These are phyloP conservation scores for Daldinia childiae DNA, from an alignment of 495 filamentous ascomycete species.

Conservation along the genomic window DNA sequence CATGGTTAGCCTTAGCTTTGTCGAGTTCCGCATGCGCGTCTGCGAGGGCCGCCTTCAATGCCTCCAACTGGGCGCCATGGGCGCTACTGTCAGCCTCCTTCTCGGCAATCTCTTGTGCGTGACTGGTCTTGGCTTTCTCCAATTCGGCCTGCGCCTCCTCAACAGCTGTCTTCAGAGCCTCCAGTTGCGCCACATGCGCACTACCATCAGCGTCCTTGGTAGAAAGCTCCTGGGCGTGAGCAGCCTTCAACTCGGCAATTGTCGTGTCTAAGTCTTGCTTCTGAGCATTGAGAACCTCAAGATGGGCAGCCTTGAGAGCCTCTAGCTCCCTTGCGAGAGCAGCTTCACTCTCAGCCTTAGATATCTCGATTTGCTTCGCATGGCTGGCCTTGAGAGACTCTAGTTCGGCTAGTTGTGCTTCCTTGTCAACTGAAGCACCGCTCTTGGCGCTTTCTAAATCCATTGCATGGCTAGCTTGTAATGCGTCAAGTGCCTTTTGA, in stretches of 20 bases:
- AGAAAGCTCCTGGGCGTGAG: slow-evolving; percentile 49
- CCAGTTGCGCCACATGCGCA: slow-evolving; percentile 43
- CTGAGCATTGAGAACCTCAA: slow-evolving; percentile 47
- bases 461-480: slow-evolving; percentile 57
- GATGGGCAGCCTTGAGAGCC: slow-evolving; percentile 52
- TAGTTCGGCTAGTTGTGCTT: slow-evolving; percentile 50
- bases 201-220: slow-evolving; percentile 38
- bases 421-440: slow-evolving; percentile 48
- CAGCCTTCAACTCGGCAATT: slow-evolving; percentile 52
- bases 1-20: slow-evolving; percentile 40
- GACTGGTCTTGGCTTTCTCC: slow-evolving; percentile 38
- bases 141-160: slow-evolving; percentile 33
- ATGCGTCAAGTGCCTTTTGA: slow-evolving; percentile 53
- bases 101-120: slow-evolving; percentile 48
- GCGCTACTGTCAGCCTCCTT: slow-evolving; percentile 43
- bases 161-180: slow-evolving; percentile 46
- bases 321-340: slow-evolving; percentile 53
- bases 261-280: slow-evolving; percentile 43
- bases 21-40: slow-evolving; percentile 41
- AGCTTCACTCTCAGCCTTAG: slow-evolving; percentile 52
- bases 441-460: slow-evolving; percentile 57
- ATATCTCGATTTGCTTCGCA: slow-evolving; percentile 55
- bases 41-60: slow-evolving; percentile 35
- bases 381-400: slow-evolving; percentile 59
- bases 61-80: slow-evolving; percentile 42